Percentiles rank a stretch among this genome's conserved stretches.
Conservation (phyloP, 148 eudicot species). For the Tetragonia tetragonoides region DNA sequence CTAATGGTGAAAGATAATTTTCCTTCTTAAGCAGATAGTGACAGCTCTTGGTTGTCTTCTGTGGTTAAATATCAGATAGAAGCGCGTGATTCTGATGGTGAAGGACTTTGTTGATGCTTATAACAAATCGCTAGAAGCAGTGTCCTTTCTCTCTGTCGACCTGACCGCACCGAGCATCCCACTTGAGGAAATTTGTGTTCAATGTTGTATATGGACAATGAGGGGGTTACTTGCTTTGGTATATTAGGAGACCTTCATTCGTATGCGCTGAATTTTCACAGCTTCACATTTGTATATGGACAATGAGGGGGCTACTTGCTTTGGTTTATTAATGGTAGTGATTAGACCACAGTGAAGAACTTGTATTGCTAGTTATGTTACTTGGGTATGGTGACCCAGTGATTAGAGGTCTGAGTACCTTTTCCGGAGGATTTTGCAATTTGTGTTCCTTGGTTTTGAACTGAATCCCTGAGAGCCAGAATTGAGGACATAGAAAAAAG, state of each 20-base stretch:
- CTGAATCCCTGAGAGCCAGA: not conserved
- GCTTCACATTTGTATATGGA: not conserved
- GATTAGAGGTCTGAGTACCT: not conserved
- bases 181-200: no score
- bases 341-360: not conserved
- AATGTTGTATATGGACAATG: no score
- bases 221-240: no score
- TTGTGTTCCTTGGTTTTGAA: no score
- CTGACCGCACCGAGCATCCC: no score
- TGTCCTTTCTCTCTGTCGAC: no score
- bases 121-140: no score
- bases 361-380: not conserved
- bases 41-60: not conserved
- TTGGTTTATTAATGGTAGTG: no score
- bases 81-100: not conserved
- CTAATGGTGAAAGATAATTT: conserved; percentile 65
- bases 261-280: not conserved
- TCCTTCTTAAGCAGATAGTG: not conserved
- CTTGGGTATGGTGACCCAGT: not conserved
- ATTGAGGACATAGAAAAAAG: no score
- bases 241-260: not conserved
- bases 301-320: no score
- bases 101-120: not conserved
- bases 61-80: not conserved
- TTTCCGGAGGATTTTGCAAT: not conserved